These are phyloP conservation scores for Eutypa lata DNA, from an alignment of 2,329 filamentous ascomycete species.

Conservation along the genomic window DNA sequence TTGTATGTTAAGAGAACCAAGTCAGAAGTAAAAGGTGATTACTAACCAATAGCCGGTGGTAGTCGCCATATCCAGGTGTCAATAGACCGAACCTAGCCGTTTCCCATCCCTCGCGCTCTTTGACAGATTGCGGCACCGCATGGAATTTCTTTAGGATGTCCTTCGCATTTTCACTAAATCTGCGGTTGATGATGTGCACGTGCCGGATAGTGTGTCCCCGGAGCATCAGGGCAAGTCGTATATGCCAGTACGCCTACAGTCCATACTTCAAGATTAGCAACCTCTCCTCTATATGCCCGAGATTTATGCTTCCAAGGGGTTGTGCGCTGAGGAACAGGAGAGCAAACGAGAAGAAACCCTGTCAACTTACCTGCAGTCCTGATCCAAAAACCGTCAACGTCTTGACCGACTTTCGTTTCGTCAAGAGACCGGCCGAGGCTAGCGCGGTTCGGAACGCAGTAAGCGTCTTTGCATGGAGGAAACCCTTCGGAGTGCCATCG, in stretches of 20 bases:
- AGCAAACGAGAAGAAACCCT: not conserved
- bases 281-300: too few species aligned
- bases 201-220: slow-evolving; percentile 68
- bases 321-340: too few species aligned
- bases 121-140: slow-evolving; percentile 38
- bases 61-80: slow-evolving; percentile 70
- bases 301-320: too few species aligned
- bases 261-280: not conserved
- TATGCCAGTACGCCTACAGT: slow-evolving; percentile 79
- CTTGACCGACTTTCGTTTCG: slow-evolving; percentile 65
- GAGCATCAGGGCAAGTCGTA: slow-evolving; percentile 76
- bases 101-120: slow-evolving; percentile 59
- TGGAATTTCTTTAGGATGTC: slow-evolving; percentile 48
- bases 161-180: slow-evolving; percentile 58
- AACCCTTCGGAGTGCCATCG: slow-evolving; percentile 59
- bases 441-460: slow-evolving; percentile 81
- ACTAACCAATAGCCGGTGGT: slow-evolving; percentile 46
- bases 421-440: slow-evolving; percentile 64
- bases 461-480: slow-evolving; percentile 70
- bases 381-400: slow-evolving; percentile 82
- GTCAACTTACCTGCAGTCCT: slow-evolving; percentile 59
- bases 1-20: too few species aligned
- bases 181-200: slow-evolving; percentile 79
- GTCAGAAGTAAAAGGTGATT: not conserved
- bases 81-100: slow-evolving; percentile 65